Percentiles rank a stretch among this genome's conserved stretches.
These are phyloP conservation scores for Gnomoniopsis sp. DNA, from an alignment of 2,329 filamentous ascomycete genomes.

Conservation along the genomic window DNA sequence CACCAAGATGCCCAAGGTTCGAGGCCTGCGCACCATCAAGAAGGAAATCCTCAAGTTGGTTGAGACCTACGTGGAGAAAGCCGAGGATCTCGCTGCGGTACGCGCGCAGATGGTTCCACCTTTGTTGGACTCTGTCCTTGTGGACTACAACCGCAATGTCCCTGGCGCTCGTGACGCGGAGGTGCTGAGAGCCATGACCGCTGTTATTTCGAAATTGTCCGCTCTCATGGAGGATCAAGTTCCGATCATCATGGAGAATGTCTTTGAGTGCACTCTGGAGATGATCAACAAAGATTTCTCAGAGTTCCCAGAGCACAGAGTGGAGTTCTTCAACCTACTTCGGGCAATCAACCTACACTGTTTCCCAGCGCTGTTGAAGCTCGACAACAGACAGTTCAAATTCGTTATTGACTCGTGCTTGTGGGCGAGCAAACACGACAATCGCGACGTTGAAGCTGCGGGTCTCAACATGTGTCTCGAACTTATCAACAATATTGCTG, in stretches of 20 bases:
- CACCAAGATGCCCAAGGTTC: conserved; percentile 95
- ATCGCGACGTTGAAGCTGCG: conserved; percentile 93
- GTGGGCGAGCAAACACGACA: conserved; percentile 99
- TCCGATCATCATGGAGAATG: conserved; percentile 94
- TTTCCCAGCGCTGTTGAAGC: conserved; percentile 88
- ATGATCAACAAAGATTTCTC: conserved; percentile 99
- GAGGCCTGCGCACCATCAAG: conserved; percentile 94
- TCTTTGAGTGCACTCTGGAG: conserved; percentile 96
- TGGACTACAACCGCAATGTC: conserved; percentile 97
- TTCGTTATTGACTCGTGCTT: conserved; percentile 99
- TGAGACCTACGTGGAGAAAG: conserved; percentile 96
- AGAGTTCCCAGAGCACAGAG: conserved; percentile 95
- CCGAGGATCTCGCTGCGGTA: conserved; percentile 91
- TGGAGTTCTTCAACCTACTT: conserved; percentile 98
- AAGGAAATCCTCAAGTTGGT: conserved; percentile 99
- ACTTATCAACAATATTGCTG: conserved; percentile 94
- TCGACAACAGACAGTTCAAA: conserved; percentile 97
- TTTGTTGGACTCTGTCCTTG: conserved; percentile 85
- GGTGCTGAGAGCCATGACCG: conserved; percentile 95
- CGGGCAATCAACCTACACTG: conserved; percentile 96
- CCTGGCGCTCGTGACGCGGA: conserved; percentile 93
- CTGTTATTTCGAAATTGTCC: conserved; percentile 93
- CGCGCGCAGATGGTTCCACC: conserved; percentile 94
- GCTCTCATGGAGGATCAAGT: conserved; percentile 97
- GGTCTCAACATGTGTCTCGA: conserved; percentile 98